phyloP scores from a whole-genome alignment of 192 early-diverging fungal genomes.

The Thamnidium elegans region DNA sequence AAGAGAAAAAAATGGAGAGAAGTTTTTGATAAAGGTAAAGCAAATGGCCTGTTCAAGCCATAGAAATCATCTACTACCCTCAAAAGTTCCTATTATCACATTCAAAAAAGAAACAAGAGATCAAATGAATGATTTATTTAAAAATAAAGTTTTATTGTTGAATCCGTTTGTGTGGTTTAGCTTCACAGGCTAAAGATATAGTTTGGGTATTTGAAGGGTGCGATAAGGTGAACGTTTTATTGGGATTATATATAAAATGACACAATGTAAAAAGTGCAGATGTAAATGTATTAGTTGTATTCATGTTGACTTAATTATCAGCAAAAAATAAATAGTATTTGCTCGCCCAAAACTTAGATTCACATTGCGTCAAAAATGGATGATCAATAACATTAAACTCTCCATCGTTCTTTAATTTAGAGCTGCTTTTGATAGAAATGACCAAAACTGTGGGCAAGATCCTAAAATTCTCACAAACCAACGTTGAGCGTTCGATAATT shows the following conservation, averaged over 20 bases:
- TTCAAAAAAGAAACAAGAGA: slow-evolving; percentile 12
- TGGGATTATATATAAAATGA: slow-evolving; percentile 16
- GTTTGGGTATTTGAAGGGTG: slow-evolving; percentile 5
- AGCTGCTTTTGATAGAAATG: slow-evolving; percentile 7
- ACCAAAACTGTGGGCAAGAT: slow-evolving; percentile 3
- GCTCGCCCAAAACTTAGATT: slow-evolving; percentile 8
- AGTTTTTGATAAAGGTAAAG: slow-evolving; percentile 15
- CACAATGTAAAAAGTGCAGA: slow-evolving; percentile 11
- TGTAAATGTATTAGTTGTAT: background rate
- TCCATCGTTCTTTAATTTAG: background rate
- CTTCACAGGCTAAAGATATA: slow-evolving; percentile 18
- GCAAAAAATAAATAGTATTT: slow-evolving; percentile 6
- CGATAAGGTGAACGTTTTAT: slow-evolving; percentile 13
- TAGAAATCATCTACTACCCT: slow-evolving; percentile 7
- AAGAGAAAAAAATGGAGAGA: slow-evolving; percentile 14
- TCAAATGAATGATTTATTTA: background rate
- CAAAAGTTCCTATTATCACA: slow-evolving; percentile 14
- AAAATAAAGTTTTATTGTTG: slow-evolving; percentile 12
- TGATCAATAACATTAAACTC: slow-evolving; percentile 11
- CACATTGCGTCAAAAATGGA: slow-evolving; percentile 12
- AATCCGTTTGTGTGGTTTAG: background rate
- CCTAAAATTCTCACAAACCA: slow-evolving; percentile 6
- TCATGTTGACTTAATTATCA: background rate
- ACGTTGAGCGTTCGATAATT: background rate
- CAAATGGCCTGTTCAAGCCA: slow-evolving; percentile 8